phyloP scores from a whole-genome alignment of 1,284 basidiomycete species.

The Cryptococcus sp. region DNA sequence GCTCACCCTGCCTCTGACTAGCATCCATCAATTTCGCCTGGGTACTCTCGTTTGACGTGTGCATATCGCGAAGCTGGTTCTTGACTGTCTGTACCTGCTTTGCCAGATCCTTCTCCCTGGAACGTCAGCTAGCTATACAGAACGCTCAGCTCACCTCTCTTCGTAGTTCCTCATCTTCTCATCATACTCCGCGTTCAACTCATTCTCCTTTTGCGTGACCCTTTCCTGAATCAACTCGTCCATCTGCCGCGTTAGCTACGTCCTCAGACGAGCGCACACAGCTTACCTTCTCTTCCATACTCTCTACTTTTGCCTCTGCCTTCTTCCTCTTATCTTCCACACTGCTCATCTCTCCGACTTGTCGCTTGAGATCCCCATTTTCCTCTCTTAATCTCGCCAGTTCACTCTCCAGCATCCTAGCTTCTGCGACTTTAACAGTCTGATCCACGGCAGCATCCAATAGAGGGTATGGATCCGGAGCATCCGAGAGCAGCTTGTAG shows the following conservation, averaged over 20 bases:
- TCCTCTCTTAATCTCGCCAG: constrained; percentile 68
- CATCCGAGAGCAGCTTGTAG: constrained; percentile 89
- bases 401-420: constrained; percentile 67
- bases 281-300: constrained; percentile 72
- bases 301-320: constrained; percentile 66
- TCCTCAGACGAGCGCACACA: background rate
- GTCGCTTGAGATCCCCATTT: constrained; percentile 69
- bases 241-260: constrained; percentile 57
- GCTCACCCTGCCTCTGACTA: constrained; percentile 73
- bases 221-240: constrained; percentile 81
- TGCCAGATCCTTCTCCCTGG: constrained; percentile 83
- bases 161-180: constrained; percentile 92
- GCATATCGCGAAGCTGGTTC: constrained; percentile 82
- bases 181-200: constrained; percentile 92
- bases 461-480: constrained; percentile 92
- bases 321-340: constrained; percentile 72
- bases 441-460: constrained; percentile 91
- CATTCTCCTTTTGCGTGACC: constrained; percentile 84
- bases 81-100: constrained; percentile 78
- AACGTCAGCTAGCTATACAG: background rate
- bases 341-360: constrained; percentile 60
- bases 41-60: constrained; percentile 82
- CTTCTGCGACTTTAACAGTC: constrained; percentile 78
- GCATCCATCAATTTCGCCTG: constrained; percentile 88
- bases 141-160: constrained; percentile 61